These are phyloP conservation scores for Moesziomyces parantarcticus DNA, from an alignment of 1,284 basidiomycete genomes.

Conservation along the genomic window DNA sequence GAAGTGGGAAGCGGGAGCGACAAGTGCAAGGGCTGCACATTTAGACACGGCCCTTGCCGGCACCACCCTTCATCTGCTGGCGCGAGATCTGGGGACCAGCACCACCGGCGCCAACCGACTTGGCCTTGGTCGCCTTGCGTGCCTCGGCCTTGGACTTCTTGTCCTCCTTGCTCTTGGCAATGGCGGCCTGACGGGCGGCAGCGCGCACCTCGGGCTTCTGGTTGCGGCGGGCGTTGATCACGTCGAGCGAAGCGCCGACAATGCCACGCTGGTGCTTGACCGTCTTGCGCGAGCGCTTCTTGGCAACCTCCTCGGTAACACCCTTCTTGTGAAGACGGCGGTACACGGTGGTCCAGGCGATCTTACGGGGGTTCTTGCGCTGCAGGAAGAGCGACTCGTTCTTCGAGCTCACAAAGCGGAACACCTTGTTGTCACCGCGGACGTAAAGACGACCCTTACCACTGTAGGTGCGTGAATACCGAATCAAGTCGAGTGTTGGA, in stretches of 20 bases:
- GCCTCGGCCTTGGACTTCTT: conserved; percentile 76
- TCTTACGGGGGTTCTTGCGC: conserved; percentile 99
- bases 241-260: conserved; percentile 91
- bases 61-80: conserved; percentile 90
- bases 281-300: conserved; percentile 96
- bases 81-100: conserved; percentile 88
- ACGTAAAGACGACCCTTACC: conserved; percentile 67
- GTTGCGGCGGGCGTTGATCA: conserved; percentile 86
- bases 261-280: conserved; percentile 99
- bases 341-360: conserved; percentile 97
- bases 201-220: conserved; percentile 82
- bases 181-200: conserved; percentile 83
- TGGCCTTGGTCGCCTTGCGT: conserved; percentile 71
- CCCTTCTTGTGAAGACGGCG: conserved; percentile 99
- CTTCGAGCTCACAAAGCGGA: conserved; percentile 69
- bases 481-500: too few relatives aligned
- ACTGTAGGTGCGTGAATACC: conserved; percentile 22
- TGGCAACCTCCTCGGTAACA: conserved; percentile 96
- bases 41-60: conserved; percentile 63
- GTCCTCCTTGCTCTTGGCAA: conserved; percentile 91
- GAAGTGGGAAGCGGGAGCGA: background rate
- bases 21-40: conserved; percentile 12
- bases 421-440: conserved; percentile 68
- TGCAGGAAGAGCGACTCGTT: conserved; percentile 96
- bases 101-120: conserved; percentile 69